Conservation (phyloP, 768 basidiomycete genomes). For the Holtermannia corniformis region DNA sequence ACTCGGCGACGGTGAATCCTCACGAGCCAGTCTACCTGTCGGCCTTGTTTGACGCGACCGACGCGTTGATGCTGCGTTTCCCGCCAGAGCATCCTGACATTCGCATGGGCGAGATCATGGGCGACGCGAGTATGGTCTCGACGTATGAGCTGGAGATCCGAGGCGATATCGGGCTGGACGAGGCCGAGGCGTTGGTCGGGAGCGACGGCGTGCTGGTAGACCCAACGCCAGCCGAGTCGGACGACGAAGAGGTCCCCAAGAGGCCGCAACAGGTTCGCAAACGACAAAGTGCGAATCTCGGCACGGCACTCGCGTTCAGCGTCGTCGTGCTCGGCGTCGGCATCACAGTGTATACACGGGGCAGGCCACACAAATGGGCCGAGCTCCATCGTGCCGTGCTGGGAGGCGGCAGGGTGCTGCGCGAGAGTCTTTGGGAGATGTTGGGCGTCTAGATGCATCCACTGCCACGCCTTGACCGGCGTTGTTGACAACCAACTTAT, state of each 20-base stretch:
- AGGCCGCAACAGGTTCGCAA: neutral
- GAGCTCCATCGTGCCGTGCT: neutral
- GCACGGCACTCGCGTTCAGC: conserved; percentile 17
- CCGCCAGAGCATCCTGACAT: conserved; percentile 32
- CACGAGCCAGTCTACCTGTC: conserved; percentile 34
- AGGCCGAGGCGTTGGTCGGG: conserved; percentile 11
- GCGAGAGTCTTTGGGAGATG: too few species aligned
- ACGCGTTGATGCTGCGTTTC: conserved; percentile 22
- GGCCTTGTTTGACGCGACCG: conserved; percentile 31
- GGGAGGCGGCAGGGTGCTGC: neutral
- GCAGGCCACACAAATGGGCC: neutral
- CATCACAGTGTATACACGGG: conserved; percentile 13
- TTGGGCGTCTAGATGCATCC: too few species aligned
- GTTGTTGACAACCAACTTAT: too few species aligned
- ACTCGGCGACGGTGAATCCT: conserved; percentile 20
- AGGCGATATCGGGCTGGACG: conserved; percentile 4
- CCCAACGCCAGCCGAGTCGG: conserved; percentile 13
- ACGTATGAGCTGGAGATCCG: conserved; percentile 24
- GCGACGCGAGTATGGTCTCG: conserved; percentile 25
- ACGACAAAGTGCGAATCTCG: conserved; percentile 10
- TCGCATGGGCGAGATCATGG: conserved; percentile 35
- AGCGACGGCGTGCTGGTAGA: conserved; percentile 19
- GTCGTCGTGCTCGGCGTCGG: conserved; percentile 21
- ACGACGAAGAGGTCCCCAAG: conserved; percentile 12
- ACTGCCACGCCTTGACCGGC: too few species aligned